Conservation (phyloP, 768 basidiomycete genomes). For the Neoboletus subvelutipes region DNA sequence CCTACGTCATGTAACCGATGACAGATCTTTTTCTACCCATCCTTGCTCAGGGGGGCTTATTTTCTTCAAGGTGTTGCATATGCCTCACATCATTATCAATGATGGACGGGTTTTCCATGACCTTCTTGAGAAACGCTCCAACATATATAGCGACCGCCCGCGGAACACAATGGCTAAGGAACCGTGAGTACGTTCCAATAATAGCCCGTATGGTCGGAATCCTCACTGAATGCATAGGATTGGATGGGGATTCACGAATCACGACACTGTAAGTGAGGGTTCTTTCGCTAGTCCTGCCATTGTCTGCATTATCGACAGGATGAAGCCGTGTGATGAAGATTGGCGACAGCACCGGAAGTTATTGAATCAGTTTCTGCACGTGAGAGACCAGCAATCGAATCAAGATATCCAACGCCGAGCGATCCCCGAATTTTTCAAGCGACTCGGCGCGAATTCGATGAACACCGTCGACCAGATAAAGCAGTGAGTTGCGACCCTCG, state of each 20-base stretch:
- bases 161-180: constrained; percentile 2
- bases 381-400: neutral
- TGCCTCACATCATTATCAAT: constrained; percentile 1
- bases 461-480: constrained; percentile 3
- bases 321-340: too few species aligned
- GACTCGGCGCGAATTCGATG: neutral
- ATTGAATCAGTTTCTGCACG: neutral
- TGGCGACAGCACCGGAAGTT: too few species aligned
- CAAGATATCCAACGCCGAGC: constrained; percentile 1
- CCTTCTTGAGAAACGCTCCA: constrained; percentile 5
- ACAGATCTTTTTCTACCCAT: neutral
- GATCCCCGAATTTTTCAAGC: neutral
- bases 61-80: constrained; percentile 6
- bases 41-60: neutral
- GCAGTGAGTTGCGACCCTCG: neutral
- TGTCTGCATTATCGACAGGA: too few species aligned
- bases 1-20: too few species aligned
- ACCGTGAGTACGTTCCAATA: neutral
- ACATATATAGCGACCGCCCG: constrained; percentile 5
- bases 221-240: neutral
- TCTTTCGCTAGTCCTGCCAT: neutral
- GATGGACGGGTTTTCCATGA: neutral
- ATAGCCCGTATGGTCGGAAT: neutral
- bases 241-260: constrained; percentile 7
- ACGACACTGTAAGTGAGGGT: constrained; percentile 2